A percentile compares a stretch with the other conserved stretches of the same genome.
Evolutionary conservation across 2,329 filamentous ascomycete species (phyloP).

Genomic region (Magnaporthiopsis rhizophila): DNA sequence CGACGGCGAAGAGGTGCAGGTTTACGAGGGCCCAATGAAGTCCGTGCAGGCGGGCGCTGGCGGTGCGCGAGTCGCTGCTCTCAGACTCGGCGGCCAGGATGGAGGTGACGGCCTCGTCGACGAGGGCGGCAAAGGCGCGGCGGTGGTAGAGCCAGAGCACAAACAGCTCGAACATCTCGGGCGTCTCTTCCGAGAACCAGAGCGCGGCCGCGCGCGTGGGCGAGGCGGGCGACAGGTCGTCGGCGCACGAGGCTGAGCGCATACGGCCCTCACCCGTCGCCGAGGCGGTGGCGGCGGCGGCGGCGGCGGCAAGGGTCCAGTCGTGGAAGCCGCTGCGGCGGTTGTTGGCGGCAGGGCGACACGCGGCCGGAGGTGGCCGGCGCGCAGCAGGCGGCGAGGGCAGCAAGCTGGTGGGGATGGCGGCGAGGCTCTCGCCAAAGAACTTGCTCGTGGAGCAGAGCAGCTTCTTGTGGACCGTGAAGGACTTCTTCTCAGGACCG

Average conservation of each 20-base stretch:
- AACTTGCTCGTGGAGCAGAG: slow-evolving; percentile 39
- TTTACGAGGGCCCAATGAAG: slow-evolving; percentile 50
- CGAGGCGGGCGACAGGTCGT: slow-evolving; percentile 15
- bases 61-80: slow-evolving; percentile 2
- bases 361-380: not conserved
- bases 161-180: slow-evolving; percentile 46
- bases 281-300: not conserved
- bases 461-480: slow-evolving; percentile 26
- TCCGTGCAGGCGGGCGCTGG: slow-evolving; percentile 19
- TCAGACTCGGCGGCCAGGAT: slow-evolving; percentile 13
- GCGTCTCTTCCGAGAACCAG: slow-evolving; percentile 36
- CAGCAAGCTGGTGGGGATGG: slow-evolving; percentile 19
- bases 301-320: not conserved
- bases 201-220: slow-evolving; percentile 16
- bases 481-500: slow-evolving; percentile 21
- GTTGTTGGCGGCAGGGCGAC: not conserved
- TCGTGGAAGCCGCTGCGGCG: slow-evolving; percentile 4
- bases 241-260: not conserved
- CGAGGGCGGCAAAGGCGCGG: slow-evolving; percentile 30
- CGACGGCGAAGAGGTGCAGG: slow-evolving; percentile 49
- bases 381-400: slow-evolving; percentile 10
- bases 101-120: slow-evolving; percentile 31
- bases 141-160: slow-evolving; percentile 43
- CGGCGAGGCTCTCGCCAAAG: slow-evolving; percentile 38
- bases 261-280: slow-evolving; percentile 9